Base-by-base conservation (phyloP, 2,329 filamentous ascomycete genomes). In the Calonectria fujianensis region DNA sequence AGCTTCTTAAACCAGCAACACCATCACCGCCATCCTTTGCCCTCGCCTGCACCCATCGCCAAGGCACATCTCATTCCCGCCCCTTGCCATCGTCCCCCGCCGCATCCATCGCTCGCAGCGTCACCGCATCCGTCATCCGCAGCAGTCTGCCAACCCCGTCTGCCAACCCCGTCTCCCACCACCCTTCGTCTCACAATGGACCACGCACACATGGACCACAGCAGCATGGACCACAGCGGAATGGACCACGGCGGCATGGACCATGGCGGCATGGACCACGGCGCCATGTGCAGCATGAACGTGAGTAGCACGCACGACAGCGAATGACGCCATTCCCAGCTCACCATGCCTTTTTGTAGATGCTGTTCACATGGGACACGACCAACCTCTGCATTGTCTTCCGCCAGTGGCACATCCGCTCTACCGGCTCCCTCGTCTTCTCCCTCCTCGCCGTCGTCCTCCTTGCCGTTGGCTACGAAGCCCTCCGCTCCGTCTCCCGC, bases 351-450 rank as follows among this genome's bases (percentile, higher is more conserved):
- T 14, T 41, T 39, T 31, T 64, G 27, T 80, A 98, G 96, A 98
- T 98, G 96, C 92, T 98, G 79, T 99, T 99, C 89, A 98, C 96
- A 75, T 99, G 96, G 96, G 92, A 96, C 85, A 96, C 96, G 3
- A 91, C 90, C 72, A 94, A 98, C 87, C 95, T 99, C 78, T 99
- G 97, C 90, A 97, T 99, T 85, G 92, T 99, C 85, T 99, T 98
- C 89, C 91, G 90, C 80, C 92, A 93, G 86, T 99, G 97, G 97
- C 96, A 95, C 86, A 87, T 99, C 85, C 93, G 90, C 76, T 93
- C 93, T 75, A 93, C 93, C 4, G 82, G 91, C 68, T 94, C 94
- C 41, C 93, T 99, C 73, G 81, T 98, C 84, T 85, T 96, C 82
- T 98, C 96, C 35, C 93, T 99, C 75, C 81, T 97, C 79, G 94